Conservation (phyloP, 139 green algal species). For the Haematococcus lacustris region DNA sequence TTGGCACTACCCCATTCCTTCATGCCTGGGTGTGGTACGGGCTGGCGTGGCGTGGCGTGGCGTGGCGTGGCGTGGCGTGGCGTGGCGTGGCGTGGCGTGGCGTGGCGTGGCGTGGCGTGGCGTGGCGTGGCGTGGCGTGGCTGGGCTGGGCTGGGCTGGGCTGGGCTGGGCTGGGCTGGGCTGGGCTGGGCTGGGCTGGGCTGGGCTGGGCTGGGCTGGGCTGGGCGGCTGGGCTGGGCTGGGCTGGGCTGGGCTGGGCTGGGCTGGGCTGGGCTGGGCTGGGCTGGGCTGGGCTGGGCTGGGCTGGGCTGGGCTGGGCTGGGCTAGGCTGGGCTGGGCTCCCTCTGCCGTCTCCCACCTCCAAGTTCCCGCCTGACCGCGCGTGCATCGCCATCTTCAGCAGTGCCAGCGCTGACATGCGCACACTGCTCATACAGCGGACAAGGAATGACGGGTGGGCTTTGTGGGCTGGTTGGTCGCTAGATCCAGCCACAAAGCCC, state of each 20-base stretch:
- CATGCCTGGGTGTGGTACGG: neutral
- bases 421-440: slow-evolving; percentile 55
- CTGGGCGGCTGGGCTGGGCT: neutral
- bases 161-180: too few species aligned
- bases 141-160: too few species aligned
- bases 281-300: neutral
- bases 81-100: neutral
- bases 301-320: too few species aligned
- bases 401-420: slow-evolving; percentile 87
- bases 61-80: neutral
- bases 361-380: slow-evolving; percentile 82
- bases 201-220: too few species aligned
- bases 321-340: neutral
- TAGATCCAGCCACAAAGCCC: neutral
- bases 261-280: neutral
- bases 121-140: neutral
- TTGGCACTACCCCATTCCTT: neutral
- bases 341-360: slow-evolving; percentile 39
- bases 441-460: neutral
- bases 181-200: too few species aligned
- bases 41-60: neutral
- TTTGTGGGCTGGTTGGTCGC: neutral
- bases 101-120: neutral
- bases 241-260: neutral
- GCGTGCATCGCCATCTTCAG: slow-evolving; percentile 98